phyloP scores from a whole-genome alignment of 2,329 filamentous ascomycete genomes.

The Beauveria bassiana region DNA sequence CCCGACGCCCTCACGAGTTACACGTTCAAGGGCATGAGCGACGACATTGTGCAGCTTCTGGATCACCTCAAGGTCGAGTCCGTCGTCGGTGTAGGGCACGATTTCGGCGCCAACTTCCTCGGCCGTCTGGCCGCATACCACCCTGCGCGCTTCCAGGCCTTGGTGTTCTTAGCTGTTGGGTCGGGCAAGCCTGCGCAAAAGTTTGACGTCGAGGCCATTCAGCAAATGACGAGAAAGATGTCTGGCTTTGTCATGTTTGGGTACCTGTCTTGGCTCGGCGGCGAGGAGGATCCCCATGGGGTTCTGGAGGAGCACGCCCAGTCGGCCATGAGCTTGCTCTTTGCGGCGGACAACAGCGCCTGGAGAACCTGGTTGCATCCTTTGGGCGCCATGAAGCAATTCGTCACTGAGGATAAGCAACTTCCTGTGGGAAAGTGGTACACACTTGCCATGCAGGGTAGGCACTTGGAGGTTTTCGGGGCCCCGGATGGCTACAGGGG shows the following conservation, averaged over 20 bases:
- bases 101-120: slow-evolving; percentile 26
- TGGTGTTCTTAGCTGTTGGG: slow-evolving; percentile 25
- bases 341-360: slow-evolving; percentile 17
- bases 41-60: slow-evolving; percentile 27
- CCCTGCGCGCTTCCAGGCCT: slow-evolving; percentile 14
- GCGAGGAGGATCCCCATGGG: slow-evolving; percentile 10
- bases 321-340: slow-evolving; percentile 22
- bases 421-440: slow-evolving; percentile 22
- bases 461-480: slow-evolving; percentile 19
- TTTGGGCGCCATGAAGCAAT: slow-evolving; percentile 20
- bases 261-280: slow-evolving; percentile 24
- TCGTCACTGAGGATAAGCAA: slow-evolving; percentile 17
- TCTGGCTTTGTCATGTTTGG: slow-evolving; percentile 24
- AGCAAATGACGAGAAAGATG: slow-evolving; percentile 22
- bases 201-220: slow-evolving; percentile 25
- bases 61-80: slow-evolving; percentile 20
- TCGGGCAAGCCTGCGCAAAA: slow-evolving; percentile 20
- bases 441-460: slow-evolving; percentile 14
- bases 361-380: slow-evolving; percentile 24
- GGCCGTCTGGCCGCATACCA: slow-evolving; percentile 22
- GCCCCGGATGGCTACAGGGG: slow-evolving; percentile 22
- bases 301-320: slow-evolving; percentile 19
- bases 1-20: slow-evolving; percentile 23
- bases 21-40: slow-evolving; percentile 22
- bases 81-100: slow-evolving; percentile 36